Percentiles rank a stretch among this genome's conserved stretches.
phyloP scores from a whole-genome alignment of 2,329 filamentous ascomycete genomes.

The Pezicula radicicola region DNA sequence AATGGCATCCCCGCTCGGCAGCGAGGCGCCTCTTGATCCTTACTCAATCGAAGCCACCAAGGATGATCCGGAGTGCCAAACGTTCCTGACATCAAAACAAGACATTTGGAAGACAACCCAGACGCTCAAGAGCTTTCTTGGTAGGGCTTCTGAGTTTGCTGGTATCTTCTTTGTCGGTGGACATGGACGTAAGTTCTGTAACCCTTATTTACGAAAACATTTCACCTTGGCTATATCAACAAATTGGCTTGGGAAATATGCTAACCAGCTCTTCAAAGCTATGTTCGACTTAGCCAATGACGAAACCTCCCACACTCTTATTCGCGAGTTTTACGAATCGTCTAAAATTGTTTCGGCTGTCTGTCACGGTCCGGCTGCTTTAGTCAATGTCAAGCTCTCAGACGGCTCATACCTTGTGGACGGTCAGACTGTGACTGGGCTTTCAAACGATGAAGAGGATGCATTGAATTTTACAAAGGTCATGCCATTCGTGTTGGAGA shows the following conservation, averaged over 20 bases:
- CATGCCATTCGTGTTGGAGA: constrained; percentile 60
- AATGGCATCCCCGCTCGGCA: constrained; percentile 40
- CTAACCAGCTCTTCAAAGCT: background rate
- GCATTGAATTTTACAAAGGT: constrained; percentile 32
- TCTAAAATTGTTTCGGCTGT: constrained; percentile 65
- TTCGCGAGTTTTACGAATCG: constrained; percentile 56
- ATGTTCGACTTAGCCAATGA: constrained; percentile 43
- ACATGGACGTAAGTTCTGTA: constrained; percentile 33
- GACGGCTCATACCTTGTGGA: constrained; percentile 51
- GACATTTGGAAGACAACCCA: constrained; percentile 48
- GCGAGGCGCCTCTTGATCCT: constrained; percentile 39
- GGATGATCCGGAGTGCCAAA: constrained; percentile 30
- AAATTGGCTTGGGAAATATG: too few relatives aligned
- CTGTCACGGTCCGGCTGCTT: constrained; percentile 65
- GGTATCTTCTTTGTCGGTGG: constrained; percentile 56
- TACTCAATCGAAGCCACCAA: constrained; percentile 37
- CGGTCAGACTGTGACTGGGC: constrained; percentile 57
- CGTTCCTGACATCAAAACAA: constrained; percentile 41
- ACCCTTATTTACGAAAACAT: too few relatives aligned
- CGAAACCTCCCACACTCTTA: constrained; percentile 50
- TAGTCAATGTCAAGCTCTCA: constrained; percentile 51
- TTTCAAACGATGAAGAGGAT: constrained; percentile 49
- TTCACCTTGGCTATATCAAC: too few relatives aligned
- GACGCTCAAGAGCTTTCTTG: constrained; percentile 41
- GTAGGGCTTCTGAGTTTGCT: constrained; percentile 45